Percentiles rank a stretch among this genome's conserved stretches.
Conservation (phyloP, 306 rosid genomes). For the Rosa lucieae region DNA sequence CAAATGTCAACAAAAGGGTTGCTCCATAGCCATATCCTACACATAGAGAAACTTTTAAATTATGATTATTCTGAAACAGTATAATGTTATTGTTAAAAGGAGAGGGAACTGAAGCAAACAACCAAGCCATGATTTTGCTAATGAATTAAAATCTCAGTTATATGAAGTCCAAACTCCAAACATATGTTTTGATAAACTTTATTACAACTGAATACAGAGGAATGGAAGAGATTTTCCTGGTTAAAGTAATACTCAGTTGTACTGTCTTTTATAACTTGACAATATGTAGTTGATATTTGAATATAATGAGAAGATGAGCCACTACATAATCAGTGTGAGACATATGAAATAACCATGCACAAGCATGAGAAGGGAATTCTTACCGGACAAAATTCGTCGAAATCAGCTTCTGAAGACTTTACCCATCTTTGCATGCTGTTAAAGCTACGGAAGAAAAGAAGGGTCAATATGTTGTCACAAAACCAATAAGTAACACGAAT, state of each 20-base stretch:
- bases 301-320: not conserved
- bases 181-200: not conserved
- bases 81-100: not conserved
- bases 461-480: not conserved
- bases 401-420: constrained; percentile 15
- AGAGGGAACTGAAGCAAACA: not conserved
- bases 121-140: not conserved
- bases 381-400: constrained; percentile 5
- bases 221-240: not conserved
- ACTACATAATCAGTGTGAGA: not conserved
- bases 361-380: constrained; percentile 18
- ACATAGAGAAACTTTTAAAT: not conserved
- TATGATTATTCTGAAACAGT: not conserved
- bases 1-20: not conserved
- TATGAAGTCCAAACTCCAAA: not conserved
- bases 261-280: not conserved
- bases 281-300: not conserved
- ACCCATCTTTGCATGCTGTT: constrained; percentile 7
- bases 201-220: not conserved
- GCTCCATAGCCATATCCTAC: constrained; percentile 12
- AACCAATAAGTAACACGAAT: not conserved
- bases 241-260: not conserved
- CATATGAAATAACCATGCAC: not conserved
- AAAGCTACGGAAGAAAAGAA: constrained; percentile 8
- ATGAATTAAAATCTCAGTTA: not conserved